Percentiles rank a stretch among this genome's conserved stretches.
Evolutionary conservation across 352 stramenopile species (phyloP).

Genomic region (Globisporangium canariense): DNA sequence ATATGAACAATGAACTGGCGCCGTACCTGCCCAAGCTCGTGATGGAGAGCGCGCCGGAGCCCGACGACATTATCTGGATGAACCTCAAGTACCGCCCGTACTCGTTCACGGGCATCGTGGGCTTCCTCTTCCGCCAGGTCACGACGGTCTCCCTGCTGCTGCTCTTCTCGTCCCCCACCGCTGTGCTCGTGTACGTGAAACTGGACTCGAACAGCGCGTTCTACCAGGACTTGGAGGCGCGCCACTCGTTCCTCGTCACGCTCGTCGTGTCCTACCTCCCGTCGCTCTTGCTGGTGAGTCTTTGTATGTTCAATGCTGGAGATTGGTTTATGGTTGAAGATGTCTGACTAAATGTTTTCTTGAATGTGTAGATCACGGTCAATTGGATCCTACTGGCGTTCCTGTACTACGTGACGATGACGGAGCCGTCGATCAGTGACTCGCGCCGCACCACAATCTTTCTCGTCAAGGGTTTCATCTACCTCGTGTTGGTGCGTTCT

Average conservation of each 20-base stretch:
- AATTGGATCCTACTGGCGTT: slow-evolving; percentile 76
- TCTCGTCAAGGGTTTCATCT: slow-evolving; percentile 72
- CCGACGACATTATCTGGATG: slow-evolving; percentile 75
- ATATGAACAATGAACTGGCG: slow-evolving; percentile 25
- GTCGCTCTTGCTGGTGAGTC: slow-evolving; percentile 60
- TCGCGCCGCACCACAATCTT: slow-evolving; percentile 65
- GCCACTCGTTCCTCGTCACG: slow-evolving; percentile 50
- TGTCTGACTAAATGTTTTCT: slow-evolving; percentile 1
- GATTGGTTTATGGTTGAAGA: background rate
- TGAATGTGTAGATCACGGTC: slow-evolving; percentile 49
- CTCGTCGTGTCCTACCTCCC: slow-evolving; percentile 69
- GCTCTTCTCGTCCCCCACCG: slow-evolving; percentile 73
- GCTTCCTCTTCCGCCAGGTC: slow-evolving; percentile 45
- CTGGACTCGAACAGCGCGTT: slow-evolving; percentile 63
- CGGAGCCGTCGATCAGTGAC: slow-evolving; percentile 62
- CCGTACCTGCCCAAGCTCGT: slow-evolving; percentile 46
- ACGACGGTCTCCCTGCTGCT: slow-evolving; percentile 53
- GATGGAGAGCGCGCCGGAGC: slow-evolving; percentile 65
- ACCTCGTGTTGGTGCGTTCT: slow-evolving; percentile 63
- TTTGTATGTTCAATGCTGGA: background rate
- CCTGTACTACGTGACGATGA: slow-evolving; percentile 66
- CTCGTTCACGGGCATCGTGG: slow-evolving; percentile 32
- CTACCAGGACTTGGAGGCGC: slow-evolving; percentile 43
- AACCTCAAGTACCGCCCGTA: slow-evolving; percentile 63
- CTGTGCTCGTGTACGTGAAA: slow-evolving; percentile 82